These are phyloP conservation scores for Xylariaceae sp. DNA, from an alignment of 2,329 filamentous ascomycete genomes.

Conservation along the genomic window DNA sequence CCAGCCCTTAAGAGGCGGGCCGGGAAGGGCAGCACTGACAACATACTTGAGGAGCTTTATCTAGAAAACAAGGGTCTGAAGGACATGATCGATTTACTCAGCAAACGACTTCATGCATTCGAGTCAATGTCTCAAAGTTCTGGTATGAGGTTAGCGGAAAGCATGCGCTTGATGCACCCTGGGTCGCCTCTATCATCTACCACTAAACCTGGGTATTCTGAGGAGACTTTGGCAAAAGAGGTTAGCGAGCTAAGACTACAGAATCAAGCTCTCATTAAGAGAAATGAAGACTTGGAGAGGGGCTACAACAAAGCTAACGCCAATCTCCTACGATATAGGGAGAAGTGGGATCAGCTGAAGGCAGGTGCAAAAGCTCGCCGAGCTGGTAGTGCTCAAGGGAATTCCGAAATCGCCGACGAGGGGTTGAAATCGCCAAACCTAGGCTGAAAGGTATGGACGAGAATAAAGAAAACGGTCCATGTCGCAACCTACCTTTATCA, in stretches of 20 bases:
- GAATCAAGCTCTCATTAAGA: conserved; percentile 52
- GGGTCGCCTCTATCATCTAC: conserved; percentile 45
- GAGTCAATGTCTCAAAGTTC: conserved; percentile 88
- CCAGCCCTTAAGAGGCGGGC: conserved; percentile 40
- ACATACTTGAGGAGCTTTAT: conserved; percentile 80
- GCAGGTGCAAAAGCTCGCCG: conserved; percentile 55
- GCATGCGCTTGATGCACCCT: conserved; percentile 60
- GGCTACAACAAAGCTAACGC: conserved; percentile 53
- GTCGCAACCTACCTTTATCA: neutral
- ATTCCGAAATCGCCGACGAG: conserved; percentile 20
- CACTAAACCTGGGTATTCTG: conserved; percentile 35
- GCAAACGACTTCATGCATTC: conserved; percentile 84
- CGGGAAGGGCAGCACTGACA: conserved; percentile 40
- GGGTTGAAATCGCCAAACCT: conserved; percentile 19
- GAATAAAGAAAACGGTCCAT: neutral
- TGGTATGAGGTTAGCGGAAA: conserved; percentile 81
- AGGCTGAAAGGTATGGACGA: conserved; percentile 4
- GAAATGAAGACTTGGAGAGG: conserved; percentile 63
- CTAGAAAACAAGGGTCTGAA: conserved; percentile 86
- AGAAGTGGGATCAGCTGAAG: conserved; percentile 59
- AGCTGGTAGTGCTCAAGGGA: conserved; percentile 22
- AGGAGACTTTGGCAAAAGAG: conserved; percentile 45
- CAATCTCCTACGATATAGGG: conserved; percentile 55
- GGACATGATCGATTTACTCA: conserved; percentile 78
- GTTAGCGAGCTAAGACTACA: conserved; percentile 66